Evolutionary conservation across 116 monocot species (phyloP).

Genomic region (Cymodocea nodosa): DNA sequence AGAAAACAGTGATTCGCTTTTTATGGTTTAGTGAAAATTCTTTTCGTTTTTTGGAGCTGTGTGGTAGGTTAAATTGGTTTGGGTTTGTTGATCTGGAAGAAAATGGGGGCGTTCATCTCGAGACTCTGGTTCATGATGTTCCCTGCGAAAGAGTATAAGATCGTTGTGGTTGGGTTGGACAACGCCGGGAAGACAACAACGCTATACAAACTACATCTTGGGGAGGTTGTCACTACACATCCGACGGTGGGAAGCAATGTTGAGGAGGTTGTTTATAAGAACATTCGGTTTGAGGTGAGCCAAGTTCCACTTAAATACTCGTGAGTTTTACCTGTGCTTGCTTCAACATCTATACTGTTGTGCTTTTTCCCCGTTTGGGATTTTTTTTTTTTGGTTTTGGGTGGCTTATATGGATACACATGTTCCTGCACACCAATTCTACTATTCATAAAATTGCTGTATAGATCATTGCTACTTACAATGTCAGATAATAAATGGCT

Average conservation of each 20-base stretch:
- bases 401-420: too few relatives aligned
- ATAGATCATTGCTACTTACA: too few relatives aligned
- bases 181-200: constrained; percentile 70
- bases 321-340: too few relatives aligned
- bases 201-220: constrained; percentile 59
- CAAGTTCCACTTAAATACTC: not conserved
- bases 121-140: constrained; percentile 72
- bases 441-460: too few relatives aligned
- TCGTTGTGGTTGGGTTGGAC: constrained; percentile 60
- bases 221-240: constrained; percentile 59
- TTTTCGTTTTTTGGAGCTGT: not conserved
- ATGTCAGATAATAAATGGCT: too few relatives aligned
- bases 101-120: constrained; percentile 53
- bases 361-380: too few relatives aligned
- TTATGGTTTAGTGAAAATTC: not conserved
- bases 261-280: constrained; percentile 64
- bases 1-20: not conserved
- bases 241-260: constrained; percentile 70
- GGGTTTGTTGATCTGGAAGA: not conserved
- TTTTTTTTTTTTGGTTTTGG: too few relatives aligned
- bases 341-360: too few relatives aligned
- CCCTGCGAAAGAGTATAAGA: constrained; percentile 72
- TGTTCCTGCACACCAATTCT: too few relatives aligned
- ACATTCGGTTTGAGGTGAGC: constrained; percentile 57
- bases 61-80: not conserved